These are phyloP conservation scores for Dianthus caryophyllus DNA, from an alignment of 148 eudicot genomes.

Conservation along the genomic window DNA sequence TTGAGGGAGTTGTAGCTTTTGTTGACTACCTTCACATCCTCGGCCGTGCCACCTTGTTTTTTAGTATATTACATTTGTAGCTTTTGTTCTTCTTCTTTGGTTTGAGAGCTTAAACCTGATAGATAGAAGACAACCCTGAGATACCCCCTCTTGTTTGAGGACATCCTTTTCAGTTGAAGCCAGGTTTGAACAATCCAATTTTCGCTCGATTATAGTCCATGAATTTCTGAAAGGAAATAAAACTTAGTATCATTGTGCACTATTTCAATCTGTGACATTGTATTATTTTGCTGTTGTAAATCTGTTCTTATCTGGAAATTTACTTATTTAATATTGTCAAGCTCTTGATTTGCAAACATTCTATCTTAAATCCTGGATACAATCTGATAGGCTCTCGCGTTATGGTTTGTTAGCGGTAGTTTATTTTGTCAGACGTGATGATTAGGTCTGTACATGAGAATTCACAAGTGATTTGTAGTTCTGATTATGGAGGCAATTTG, in stretches of 20 bases:
- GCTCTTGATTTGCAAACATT: background rate
- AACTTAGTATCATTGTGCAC: no score
- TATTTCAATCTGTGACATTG: no score
- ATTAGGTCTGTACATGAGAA: conserved; percentile 3
- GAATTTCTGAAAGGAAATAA: no score
- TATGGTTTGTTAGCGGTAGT: background rate
- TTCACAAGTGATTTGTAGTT: background rate
- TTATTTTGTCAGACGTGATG: background rate
- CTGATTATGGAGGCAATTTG: conserved; percentile 4
- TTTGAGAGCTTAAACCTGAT: background rate
- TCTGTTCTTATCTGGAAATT: background rate
- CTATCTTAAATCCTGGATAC: background rate
- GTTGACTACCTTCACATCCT: background rate
- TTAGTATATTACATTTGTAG: background rate
- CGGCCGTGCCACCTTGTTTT: background rate
- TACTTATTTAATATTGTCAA: background rate
- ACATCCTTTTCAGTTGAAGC: background rate
- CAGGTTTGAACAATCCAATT: background rate
- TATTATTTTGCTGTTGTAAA: background rate
- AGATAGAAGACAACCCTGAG: background rate
- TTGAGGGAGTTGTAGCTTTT: background rate
- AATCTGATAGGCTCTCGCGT: background rate
- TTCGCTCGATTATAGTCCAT: background rate
- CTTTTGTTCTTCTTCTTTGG: background rate
- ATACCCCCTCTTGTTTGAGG: background rate